Evolutionary conservation across 805 yeast species (phyloP).

Genomic region (Sugiyamaella boreocaroliniensis): DNA sequence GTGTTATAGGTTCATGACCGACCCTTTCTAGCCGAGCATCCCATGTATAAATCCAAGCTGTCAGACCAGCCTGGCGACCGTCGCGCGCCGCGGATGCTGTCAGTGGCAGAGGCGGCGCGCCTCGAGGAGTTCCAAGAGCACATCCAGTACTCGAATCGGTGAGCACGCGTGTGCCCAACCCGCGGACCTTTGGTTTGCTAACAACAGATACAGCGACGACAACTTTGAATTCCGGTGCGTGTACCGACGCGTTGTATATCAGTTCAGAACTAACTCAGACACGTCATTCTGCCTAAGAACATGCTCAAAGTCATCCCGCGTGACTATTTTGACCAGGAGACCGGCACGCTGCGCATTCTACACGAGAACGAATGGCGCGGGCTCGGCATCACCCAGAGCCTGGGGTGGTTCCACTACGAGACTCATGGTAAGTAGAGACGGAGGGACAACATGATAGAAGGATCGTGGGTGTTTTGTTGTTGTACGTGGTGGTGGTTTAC

Average conservation of each 20-base stretch:
- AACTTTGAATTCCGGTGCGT: conserved; percentile 67
- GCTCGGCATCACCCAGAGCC: conserved; percentile 89
- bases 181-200: conserved; percentile 1
- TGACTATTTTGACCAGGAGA: conserved; percentile 88
- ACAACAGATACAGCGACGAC: conserved; percentile 74
- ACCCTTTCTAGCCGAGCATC: background rate
- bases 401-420: conserved; percentile 98
- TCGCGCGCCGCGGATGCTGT: conserved; percentile 51
- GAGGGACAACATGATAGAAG: background rate
- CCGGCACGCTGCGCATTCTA: conserved; percentile 86
- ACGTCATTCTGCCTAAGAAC: conserved; percentile 92
- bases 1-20: conserved; percentile 3
- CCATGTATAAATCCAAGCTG: background rate
- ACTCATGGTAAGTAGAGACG: conserved; percentile 50
- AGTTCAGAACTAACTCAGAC: conserved; percentile 39
- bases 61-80: background rate
- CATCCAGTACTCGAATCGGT: conserved; percentile 85
- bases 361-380: conserved; percentile 99
- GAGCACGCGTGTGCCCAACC: conserved; percentile 13
- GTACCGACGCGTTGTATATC: background rate
- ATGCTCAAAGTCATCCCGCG: conserved; percentile 91
- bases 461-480: background rate
- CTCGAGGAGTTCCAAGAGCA: conserved; percentile 87
- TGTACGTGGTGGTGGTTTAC: background rate
- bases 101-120: conserved; percentile 78